phyloP scores from a whole-genome alignment of 2,329 filamentous ascomycete species.

The Huntiella bhutanensis region DNA sequence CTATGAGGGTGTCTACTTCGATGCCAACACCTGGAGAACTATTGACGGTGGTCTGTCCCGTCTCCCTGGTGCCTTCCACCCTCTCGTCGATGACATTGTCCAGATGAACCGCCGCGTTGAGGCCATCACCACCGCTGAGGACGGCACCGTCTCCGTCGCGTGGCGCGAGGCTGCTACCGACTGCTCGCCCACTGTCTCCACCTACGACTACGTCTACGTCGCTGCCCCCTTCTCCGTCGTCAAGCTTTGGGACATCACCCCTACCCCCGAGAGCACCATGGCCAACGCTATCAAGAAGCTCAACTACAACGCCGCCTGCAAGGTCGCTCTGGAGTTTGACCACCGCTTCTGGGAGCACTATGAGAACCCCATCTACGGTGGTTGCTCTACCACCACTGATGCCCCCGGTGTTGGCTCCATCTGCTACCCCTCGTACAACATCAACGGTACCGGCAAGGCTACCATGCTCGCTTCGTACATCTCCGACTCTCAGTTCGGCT shows the following conservation, averaged over 20 bases:
- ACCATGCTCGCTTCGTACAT: slow-evolving; percentile 42
- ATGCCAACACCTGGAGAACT: slow-evolving; percentile 13
- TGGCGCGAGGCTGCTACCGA: slow-evolving; percentile 30
- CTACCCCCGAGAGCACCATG: slow-evolving; percentile 24
- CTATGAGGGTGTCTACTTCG: slow-evolving; percentile 15
- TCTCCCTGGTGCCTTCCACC: slow-evolving; percentile 42
- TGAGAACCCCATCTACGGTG: slow-evolving; percentile 39
- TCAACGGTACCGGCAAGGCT: slow-evolving; percentile 44
- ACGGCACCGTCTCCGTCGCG: slow-evolving; percentile 37
- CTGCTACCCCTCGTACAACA: slow-evolving; percentile 48
- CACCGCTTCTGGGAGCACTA: slow-evolving; percentile 41
- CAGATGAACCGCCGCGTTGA: slow-evolving; percentile 37
- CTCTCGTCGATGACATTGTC: slow-evolving; percentile 36
- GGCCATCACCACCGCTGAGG: slow-evolving; percentile 31
- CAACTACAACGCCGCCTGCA: slow-evolving; percentile 28
- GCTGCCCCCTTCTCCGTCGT: slow-evolving; percentile 46
- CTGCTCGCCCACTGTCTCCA: slow-evolving; percentile 24
- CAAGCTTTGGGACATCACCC: slow-evolving; percentile 37
- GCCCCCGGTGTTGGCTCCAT: slow-evolving; percentile 41
- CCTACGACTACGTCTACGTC: slow-evolving; percentile 49
- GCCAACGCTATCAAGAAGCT: slow-evolving; percentile 28
- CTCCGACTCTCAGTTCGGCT: slow-evolving; percentile 22
- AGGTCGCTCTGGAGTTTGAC: slow-evolving; percentile 47
- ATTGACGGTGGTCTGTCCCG: slow-evolving; percentile 39
- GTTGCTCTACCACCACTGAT: slow-evolving; percentile 34